phyloP scores from a whole-genome alignment of 257 asterid genomes.

The Eucommia ulmoides region DNA sequence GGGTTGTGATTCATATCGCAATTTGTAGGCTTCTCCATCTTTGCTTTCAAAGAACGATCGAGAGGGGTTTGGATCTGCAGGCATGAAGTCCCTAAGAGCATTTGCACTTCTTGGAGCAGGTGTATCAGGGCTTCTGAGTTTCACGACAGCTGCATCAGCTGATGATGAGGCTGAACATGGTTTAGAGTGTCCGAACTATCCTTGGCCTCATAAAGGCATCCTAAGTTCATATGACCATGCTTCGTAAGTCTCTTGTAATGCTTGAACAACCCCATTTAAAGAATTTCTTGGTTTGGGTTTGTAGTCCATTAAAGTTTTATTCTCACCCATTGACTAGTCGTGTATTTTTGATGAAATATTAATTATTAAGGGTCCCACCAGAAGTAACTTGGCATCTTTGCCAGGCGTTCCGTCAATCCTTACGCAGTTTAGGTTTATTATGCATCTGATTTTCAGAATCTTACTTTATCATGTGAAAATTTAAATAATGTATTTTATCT shows the following conservation, averaged over 20 bases:
- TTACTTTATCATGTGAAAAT: too few relatives aligned
- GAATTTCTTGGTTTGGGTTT: too few relatives aligned
- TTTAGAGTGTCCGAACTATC: constrained; percentile 43
- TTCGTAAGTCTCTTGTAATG: constrained; percentile 62
- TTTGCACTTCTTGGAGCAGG: constrained; percentile 39
- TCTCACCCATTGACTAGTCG: too few relatives aligned
- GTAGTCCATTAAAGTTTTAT: too few relatives aligned
- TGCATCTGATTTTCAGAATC: too few relatives aligned
- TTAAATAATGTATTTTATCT: too few relatives aligned
- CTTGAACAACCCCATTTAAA: too few relatives aligned
- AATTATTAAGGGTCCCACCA: too few relatives aligned
- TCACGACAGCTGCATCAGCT: constrained; percentile 55
- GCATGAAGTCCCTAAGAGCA: constrained; percentile 34
- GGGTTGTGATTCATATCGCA: neutral
- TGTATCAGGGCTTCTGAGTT: constrained; percentile 53
- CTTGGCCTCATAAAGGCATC: constrained; percentile 73
- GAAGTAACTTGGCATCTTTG: too few relatives aligned
- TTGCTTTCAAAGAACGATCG: constrained; percentile 29
- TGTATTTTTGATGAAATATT: too few relatives aligned
- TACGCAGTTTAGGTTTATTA: too few relatives aligned
- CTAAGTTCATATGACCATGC: constrained; percentile 71
- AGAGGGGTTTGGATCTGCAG: constrained; percentile 27
- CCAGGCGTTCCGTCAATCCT: too few relatives aligned
- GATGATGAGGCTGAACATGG: constrained; percentile 88
- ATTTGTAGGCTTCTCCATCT: constrained; percentile 27